Evolutionary conservation across 768 basidiomycete species (phyloP).

Genomic region (Hericium rajendrae): DNA sequence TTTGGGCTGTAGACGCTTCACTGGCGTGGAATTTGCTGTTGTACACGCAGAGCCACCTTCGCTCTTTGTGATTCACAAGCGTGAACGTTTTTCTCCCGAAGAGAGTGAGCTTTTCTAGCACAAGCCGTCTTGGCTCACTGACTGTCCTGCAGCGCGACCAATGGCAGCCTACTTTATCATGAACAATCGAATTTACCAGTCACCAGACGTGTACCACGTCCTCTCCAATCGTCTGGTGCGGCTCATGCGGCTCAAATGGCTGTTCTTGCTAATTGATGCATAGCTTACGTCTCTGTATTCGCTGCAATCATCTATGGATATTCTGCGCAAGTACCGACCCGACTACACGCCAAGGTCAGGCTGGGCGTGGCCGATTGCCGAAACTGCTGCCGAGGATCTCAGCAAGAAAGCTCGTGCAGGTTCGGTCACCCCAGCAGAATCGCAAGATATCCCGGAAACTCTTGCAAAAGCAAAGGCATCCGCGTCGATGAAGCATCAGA

Average conservation of each 20-base stretch:
- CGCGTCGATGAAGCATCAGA: constrained; percentile 45
- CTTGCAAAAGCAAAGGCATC: constrained; percentile 4
- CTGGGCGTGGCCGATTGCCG: constrained; percentile 77
- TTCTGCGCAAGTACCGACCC: constrained; percentile 63
- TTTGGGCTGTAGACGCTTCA: constrained; percentile 54
- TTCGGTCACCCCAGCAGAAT: constrained; percentile 6
- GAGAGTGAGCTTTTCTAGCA: constrained; percentile 45
- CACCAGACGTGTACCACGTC: constrained; percentile 76
- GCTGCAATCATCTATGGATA: constrained; percentile 69
- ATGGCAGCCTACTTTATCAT: constrained; percentile 81
- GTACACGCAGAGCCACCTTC: constrained; percentile 73
- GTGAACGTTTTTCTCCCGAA: constrained; percentile 73
- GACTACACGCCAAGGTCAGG: constrained; percentile 78
- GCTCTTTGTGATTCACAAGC: constrained; percentile 84
- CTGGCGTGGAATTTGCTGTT: constrained; percentile 79
- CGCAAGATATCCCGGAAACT: constrained; percentile 8
- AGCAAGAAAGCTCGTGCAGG: constrained; percentile 29
- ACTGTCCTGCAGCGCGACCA: constrained; percentile 40
- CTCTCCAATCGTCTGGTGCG: constrained; percentile 76
- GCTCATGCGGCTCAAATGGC: not conserved
- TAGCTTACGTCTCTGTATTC: constrained; percentile 63
- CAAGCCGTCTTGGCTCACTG: not conserved
- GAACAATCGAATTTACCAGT: constrained; percentile 83
- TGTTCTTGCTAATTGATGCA: not conserved
- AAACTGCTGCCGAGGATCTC: constrained; percentile 32